These are phyloP conservation scores for Bertia moriformis DNA, from an alignment of 2,329 filamentous ascomycete species.

Conservation along the genomic window DNA sequence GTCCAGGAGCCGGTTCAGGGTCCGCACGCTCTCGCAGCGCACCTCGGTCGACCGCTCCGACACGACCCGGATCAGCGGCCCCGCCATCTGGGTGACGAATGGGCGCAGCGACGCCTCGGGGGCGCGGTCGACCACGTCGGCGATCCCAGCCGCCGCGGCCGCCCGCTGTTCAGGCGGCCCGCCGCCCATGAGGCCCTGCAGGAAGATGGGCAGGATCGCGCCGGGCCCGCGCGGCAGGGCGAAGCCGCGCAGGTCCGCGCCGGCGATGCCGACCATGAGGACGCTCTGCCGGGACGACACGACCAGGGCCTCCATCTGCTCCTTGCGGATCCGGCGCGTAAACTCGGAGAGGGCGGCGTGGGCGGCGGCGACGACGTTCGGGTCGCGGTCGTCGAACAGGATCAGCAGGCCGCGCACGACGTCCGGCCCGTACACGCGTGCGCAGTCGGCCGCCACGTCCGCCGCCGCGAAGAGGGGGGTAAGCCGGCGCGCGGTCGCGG, in stretches of 20 bases:
- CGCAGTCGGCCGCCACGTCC: constrained; percentile 80
- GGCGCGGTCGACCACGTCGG: constrained; percentile 87
- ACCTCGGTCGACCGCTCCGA: constrained; percentile 93
- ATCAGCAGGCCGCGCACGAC: constrained; percentile 81
- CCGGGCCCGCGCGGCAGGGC: constrained; percentile 90
- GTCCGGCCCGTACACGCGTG: constrained; percentile 88
- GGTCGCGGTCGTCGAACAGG: constrained; percentile 77
- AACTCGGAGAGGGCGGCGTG: constrained; percentile 80
- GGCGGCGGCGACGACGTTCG: constrained; percentile 71
- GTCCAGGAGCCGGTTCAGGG: constrained; percentile 84
- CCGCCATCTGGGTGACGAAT: constrained; percentile 94
- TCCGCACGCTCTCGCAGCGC: constrained; percentile 84
- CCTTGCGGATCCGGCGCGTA: constrained; percentile 80
- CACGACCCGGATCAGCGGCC: constrained; percentile 91
- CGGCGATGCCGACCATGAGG: constrained; percentile 75
- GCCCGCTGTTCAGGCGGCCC: constrained; percentile 83
- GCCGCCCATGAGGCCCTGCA: constrained; percentile 95
- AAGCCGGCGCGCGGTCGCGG: constrained; percentile 64
- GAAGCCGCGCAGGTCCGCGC: constrained; percentile 75
- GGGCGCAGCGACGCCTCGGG: constrained; percentile 77
- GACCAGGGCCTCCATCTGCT: constrained; percentile 96
- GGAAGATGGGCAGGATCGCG: constrained; percentile 86
- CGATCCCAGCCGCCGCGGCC: constrained; percentile 81
- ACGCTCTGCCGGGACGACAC: constrained; percentile 73
- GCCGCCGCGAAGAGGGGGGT: constrained; percentile 72